Evolutionary conservation across 1,139 yeast species (phyloP).

Genomic region (Kurtzmaniella natalensis): DNA sequence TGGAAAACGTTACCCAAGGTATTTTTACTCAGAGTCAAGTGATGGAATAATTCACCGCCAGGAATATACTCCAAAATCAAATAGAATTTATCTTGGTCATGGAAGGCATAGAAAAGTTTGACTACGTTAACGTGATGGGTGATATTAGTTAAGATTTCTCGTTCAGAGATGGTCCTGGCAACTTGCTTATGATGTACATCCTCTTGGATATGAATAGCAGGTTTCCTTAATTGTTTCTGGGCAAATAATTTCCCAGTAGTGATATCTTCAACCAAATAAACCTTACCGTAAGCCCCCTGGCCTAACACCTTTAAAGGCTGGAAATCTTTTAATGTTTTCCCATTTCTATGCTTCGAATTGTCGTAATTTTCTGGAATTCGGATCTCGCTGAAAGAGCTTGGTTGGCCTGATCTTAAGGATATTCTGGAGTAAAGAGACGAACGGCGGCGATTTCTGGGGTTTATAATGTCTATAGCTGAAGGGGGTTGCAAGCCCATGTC

Average conservation of each 20-base stretch:
- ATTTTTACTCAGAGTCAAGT: constrained; percentile 22
- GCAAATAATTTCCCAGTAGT: constrained; percentile 33
- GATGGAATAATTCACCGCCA: constrained; percentile 35
- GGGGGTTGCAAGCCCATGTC: too few species aligned
- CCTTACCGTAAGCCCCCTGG: constrained; percentile 42
- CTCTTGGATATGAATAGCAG: constrained; percentile 20
- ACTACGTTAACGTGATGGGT: constrained; percentile 40
- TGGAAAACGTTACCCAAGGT: constrained; percentile 23
- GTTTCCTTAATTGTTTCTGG: constrained; percentile 38
- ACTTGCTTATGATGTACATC: constrained; percentile 15
- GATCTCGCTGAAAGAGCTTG: constrained; percentile 12
- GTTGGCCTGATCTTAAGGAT: constrained; percentile 14
- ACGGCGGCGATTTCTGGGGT: constrained; percentile 12
- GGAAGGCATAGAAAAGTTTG: constrained; percentile 31
- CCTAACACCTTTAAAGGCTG: constrained; percentile 37
- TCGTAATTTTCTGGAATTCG: constrained; percentile 12
- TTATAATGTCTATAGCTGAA: background rate
- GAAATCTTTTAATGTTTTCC: constrained; percentile 22
- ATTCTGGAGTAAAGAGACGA: constrained; percentile 22
- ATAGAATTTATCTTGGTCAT: constrained; percentile 29
- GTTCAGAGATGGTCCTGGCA: constrained; percentile 64
- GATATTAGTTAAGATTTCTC: constrained; percentile 59
- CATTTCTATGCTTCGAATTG: constrained; percentile 3
- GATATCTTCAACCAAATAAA: constrained; percentile 33
- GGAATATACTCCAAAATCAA: constrained; percentile 32